phyloP scores from a whole-genome alignment of 352 stramenopile genomes.

The Plasmopara halstedii region DNA sequence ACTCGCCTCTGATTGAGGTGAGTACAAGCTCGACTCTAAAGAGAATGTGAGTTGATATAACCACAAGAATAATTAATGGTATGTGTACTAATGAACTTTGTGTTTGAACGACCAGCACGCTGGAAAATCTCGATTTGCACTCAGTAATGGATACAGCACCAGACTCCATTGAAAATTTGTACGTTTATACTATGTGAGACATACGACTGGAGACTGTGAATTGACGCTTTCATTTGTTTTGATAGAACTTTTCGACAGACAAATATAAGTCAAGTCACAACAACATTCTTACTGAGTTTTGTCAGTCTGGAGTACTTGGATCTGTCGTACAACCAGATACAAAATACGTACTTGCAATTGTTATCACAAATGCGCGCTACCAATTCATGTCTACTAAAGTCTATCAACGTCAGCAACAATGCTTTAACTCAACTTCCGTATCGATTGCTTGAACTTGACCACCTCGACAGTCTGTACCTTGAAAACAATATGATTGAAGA shows the following conservation, averaged over 20 bases:
- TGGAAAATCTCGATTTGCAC: constrained; percentile 38
- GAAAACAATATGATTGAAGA: constrained; percentile 37
- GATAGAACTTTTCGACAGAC: constrained; percentile 29
- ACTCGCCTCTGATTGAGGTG: constrained; percentile 30
- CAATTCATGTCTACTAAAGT: constrained; percentile 38
- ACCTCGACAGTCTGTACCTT: constrained; percentile 38
- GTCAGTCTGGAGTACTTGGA: constrained; percentile 39
- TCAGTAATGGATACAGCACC: constrained; percentile 23
- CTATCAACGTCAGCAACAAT: constrained; percentile 43
- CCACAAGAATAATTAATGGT: no score
- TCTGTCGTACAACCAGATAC: constrained; percentile 39
- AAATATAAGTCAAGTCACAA: constrained; percentile 34
- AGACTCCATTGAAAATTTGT: constrained; percentile 38
- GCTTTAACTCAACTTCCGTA: constrained; percentile 31
- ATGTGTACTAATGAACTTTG: no score
- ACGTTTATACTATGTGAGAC: constrained; percentile 3
- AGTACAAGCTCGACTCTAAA: constrained; percentile 25
- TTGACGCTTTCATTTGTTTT: not conserved
- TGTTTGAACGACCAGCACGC: constrained; percentile 13
- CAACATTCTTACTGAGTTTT: constrained; percentile 34
- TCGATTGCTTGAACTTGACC: constrained; percentile 37
- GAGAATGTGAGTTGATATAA: constrained; percentile 31
- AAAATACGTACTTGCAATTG: constrained; percentile 37
- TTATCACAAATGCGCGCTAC: constrained; percentile 39
- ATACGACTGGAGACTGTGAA: not conserved